Base-by-base conservation (phyloP, 2,329 filamentous ascomycete genomes). In the Biscogniauxia marginata region DNA sequence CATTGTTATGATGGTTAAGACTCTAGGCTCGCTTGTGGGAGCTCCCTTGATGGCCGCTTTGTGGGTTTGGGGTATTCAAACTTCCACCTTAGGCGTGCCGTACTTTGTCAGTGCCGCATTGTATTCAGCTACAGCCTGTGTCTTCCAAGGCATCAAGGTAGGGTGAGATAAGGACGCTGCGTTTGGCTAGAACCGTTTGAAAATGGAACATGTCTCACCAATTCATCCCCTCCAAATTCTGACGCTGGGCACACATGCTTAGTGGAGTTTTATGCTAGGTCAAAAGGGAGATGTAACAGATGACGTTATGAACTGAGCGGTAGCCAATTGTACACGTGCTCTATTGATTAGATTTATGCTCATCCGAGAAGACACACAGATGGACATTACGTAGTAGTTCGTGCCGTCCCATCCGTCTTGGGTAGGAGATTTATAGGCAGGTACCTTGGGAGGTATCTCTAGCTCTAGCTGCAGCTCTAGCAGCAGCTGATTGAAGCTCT, bases 1-100 rank as follows among this genome's bases (percentile, higher is more conserved):
- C 2, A 73, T 81, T n/a, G 77, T 79, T 13, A 81, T 81, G 77
- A 70, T 81, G 61, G 71, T 79, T 1, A 78, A 79, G 65, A 79
- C 78, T 0, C 66, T 76, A 0, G 79, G 78, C 3, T 78, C 78
- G 6, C 68, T 81, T 8, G 55, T 81, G 0, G 79, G 79, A 0
- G 77, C 77, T 1, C 76, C 77, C 0, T 61, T 77, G 7, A 80
- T 81, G 77, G 77, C 77, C 3, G 57, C 69, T 1, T 52, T 79
- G 2, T 81, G 79, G 79, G 74, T 80, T 4, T 62, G 63, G n/a
- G 78, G 76, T 2, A 75, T 81, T 13, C 65, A 67, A 0, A 58
- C 73, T 8, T 60, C 56, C 7, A 66, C 68, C 3, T 58, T 77
- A 24, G 76, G 76, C 0, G 55, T 73, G 54, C 76, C 77, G 3